These are phyloP conservation scores for Zymoseptoria tritici DNA, from an alignment of 2,329 filamentous ascomycete species.

Conservation along the genomic window DNA sequence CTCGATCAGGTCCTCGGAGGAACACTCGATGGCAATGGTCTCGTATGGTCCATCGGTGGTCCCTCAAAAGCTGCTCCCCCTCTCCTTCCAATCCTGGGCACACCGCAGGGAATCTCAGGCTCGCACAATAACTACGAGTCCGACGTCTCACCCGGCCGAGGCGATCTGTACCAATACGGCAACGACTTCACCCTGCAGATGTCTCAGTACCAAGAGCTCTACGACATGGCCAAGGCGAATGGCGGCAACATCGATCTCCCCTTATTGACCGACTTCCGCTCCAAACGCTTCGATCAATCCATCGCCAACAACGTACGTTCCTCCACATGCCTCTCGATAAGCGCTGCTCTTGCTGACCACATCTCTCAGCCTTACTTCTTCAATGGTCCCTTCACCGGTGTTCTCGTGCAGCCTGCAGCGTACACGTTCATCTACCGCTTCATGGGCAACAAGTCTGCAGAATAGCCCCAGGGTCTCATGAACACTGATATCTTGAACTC, in stretches of 20 bases:
- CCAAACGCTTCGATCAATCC: conserved; percentile 12
- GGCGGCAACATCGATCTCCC: conserved; percentile 7
- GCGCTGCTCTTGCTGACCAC: not conserved
- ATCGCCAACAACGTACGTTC: conserved; percentile 27
- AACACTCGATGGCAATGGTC: not conserved
- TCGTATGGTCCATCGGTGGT: not conserved
- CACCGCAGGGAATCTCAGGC: conserved; percentile 20
- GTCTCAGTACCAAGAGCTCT: conserved; percentile 25
- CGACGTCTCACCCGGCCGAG: not conserved
- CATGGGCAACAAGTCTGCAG: conserved; percentile 22
- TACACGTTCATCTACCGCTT: conserved; percentile 26
- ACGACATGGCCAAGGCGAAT: conserved; percentile 16
- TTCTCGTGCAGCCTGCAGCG: conserved; percentile 18
- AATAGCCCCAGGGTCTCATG: conserved; percentile 20
- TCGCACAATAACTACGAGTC: conserved; percentile 30
- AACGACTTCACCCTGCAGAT: conserved; percentile 21
- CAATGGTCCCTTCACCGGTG: conserved; percentile 16
- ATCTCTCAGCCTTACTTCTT: conserved; percentile 12
- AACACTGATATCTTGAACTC: conserved; percentile 16
- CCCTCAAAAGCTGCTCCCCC: not conserved
- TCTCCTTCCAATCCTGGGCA: conserved; percentile 11
- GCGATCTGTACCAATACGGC: conserved; percentile 26
- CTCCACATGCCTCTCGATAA: conserved; percentile 1
- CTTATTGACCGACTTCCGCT: conserved; percentile 11
- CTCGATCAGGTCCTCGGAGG: not conserved